phyloP scores from a whole-genome alignment of 371 early-diverging fungal species.

The Mucor racemosus region DNA sequence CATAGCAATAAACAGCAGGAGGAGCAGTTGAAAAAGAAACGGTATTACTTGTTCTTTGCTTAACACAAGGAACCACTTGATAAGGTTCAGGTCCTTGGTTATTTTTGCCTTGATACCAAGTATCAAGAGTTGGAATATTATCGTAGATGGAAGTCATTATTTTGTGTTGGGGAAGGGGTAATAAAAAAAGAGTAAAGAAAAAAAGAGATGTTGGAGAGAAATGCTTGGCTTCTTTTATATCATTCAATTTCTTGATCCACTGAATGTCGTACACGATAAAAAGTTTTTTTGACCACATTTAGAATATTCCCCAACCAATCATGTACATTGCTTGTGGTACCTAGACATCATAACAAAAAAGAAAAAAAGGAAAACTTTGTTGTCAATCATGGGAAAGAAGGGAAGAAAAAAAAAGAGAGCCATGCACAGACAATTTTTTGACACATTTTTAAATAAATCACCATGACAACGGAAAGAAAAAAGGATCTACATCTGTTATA shows the following conservation, averaged over 20 bases:
- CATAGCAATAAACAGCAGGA: constrained; percentile 35
- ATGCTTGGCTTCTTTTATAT: constrained; percentile 6
- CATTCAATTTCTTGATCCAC: constrained; percentile 1
- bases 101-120: constrained; percentile 35
- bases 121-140: constrained; percentile 36
- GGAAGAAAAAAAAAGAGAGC: neutral
- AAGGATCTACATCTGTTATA: neutral
- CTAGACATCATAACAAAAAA: neutral
- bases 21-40: constrained; percentile 43
- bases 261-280: neutral
- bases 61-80: constrained; percentile 13
- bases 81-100: neutral
- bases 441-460: neutral
- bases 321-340: neutral
- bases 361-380: neutral
- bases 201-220: constrained; percentile 1
- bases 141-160: constrained; percentile 35
- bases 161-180: constrained; percentile 1
- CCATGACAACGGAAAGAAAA: neutral
- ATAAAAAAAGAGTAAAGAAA: neutral
- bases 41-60: constrained; percentile 11
- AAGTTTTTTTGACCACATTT: constrained; percentile 6
- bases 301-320: constrained; percentile 9
- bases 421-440: neutral
- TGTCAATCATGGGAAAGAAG: constrained; percentile 11